phyloP scores from a whole-genome alignment of 768 basidiomycete species.

The Mycena polygramma region DNA sequence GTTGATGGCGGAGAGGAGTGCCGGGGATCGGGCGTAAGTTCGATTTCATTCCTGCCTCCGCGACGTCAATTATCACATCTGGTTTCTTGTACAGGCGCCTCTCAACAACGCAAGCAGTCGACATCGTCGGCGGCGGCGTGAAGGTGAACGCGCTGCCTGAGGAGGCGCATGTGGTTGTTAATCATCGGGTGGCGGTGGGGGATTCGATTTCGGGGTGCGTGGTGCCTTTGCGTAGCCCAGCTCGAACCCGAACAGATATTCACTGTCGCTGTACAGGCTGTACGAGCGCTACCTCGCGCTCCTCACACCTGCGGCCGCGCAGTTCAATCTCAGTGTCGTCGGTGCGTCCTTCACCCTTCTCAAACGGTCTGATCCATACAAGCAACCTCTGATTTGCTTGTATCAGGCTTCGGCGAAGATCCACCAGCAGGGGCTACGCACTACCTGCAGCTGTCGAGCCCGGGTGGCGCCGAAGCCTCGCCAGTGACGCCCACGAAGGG shows the following conservation, averaged over 20 bases:
- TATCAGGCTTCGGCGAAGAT: not conserved
- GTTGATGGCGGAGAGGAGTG: conserved; percentile 17
- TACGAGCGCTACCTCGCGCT: not conserved
- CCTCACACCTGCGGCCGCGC: not conserved
- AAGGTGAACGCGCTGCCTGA: conserved; percentile 61
- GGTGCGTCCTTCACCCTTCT: not conserved
- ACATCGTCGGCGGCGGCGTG: conserved; percentile 56
- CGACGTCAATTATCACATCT: no score
- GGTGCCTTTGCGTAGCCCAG: no score
- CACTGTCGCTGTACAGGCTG: not conserved
- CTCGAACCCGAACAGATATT: not conserved
- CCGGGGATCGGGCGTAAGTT: conserved; percentile 39
- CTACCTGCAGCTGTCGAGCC: conserved; percentile 12
- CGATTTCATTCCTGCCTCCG: conserved; percentile 46
- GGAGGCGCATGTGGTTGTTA: conserved; percentile 23
- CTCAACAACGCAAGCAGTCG: conserved; percentile 69
- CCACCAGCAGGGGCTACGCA: not conserved
- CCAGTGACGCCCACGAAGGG: not conserved
- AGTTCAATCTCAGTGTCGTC: not conserved
- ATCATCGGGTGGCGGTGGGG: not conserved
- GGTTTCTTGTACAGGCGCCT: no score
- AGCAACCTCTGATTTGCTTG: not conserved
- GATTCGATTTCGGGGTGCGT: not conserved
- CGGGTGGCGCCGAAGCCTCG: conserved; percentile 10
- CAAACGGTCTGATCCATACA: not conserved